Percentiles rank a stretch among this genome's conserved stretches.
Conservation (phyloP, 78 protist genomes). For the slime mould (Dictyostelium discoideum) region dicty_2.7 NC_007089.4:5048501-5049000, state of each 20-base stretch:
- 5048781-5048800: slow-evolving; percentile 14
- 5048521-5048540: slow-evolving; percentile 47
- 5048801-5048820: background rate
- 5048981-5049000: slow-evolving; percentile 16
- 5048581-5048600: slow-evolving; percentile 17
- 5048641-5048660: slow-evolving; percentile 55
- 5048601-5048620: slow-evolving; percentile 45
- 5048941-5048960: slow-evolving; percentile 43
- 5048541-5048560: slow-evolving; percentile 17
- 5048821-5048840: slow-evolving; percentile 39
- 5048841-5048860: slow-evolving; percentile 52
- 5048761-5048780: slow-evolving; percentile 4
- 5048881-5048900: background rate
- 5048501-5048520: slow-evolving; percentile 52
- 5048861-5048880: slow-evolving; percentile 47
- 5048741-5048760: background rate
- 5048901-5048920: background rate
- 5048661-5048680: background rate
- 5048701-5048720: background rate
- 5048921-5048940: background rate
- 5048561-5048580: background rate
- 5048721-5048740: slow-evolving; percentile 58
- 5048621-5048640: slow-evolving; percentile 72
- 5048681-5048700: background rate
- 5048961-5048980: background rate